A percentile compares a stretch with the other conserved stretches of the same genome.
phyloP scores from a whole-genome alignment of 1,139 yeast genomes.

The Tardiomyces blankii region DNA sequence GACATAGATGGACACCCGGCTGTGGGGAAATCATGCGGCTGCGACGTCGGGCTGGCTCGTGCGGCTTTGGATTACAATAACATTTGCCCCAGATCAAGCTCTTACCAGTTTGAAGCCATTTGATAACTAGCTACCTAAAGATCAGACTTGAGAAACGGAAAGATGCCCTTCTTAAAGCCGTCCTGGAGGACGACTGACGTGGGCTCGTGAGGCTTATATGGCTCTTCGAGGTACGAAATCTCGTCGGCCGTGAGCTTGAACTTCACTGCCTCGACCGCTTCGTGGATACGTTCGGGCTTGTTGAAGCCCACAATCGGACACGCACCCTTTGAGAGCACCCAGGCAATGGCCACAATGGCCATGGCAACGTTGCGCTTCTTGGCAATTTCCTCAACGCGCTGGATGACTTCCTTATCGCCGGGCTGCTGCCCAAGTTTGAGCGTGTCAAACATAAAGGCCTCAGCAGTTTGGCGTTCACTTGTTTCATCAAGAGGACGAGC shows the following conservation, averaged over 20 bases:
- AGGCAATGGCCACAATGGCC: conserved; percentile 46
- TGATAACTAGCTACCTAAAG: too few relatives aligned
- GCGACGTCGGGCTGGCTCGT: too few relatives aligned
- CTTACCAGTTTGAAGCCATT: too few relatives aligned
- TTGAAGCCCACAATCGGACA: conserved; percentile 46
- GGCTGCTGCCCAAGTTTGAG: neutral
- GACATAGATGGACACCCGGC: too few relatives aligned
- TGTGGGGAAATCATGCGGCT: too few relatives aligned
- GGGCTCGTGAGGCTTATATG: conserved; percentile 21
- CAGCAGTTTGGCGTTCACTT: neutral
- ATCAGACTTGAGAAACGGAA: too few relatives aligned
- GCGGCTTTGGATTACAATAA: too few relatives aligned
- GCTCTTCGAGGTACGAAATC: conserved; percentile 37
- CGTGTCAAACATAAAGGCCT: neutral
- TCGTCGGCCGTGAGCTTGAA: conserved; percentile 38
- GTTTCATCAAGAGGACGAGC: conserved; percentile 28
- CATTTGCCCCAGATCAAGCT: too few relatives aligned
- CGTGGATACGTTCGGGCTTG: conserved; percentile 40
- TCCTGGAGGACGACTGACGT: too few relatives aligned
- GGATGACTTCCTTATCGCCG: conserved; percentile 26
- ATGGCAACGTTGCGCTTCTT: conserved; percentile 34
- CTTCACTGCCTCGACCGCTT: conserved; percentile 37
- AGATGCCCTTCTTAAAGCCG: too few relatives aligned
- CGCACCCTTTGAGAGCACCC: conserved; percentile 42
- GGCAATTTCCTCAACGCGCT: conserved; percentile 43